Evolutionary conservation across 352 stramenopile genomes (phyloP), one percentile per base, ranked within the genome.

Genomic region (Pythium plurisporium): DNA sequence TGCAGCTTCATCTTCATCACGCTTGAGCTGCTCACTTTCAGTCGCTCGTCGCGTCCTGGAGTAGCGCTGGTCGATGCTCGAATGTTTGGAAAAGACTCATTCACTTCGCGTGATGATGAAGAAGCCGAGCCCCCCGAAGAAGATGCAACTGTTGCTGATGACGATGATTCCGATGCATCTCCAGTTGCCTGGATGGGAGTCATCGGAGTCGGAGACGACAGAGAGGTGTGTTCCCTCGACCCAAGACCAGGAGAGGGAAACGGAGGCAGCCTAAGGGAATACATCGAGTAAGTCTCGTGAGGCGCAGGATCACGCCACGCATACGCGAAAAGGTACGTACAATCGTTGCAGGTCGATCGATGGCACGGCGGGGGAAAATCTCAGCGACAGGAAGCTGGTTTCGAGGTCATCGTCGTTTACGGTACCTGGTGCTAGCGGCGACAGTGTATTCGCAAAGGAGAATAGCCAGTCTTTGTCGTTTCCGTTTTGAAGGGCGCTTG

Each of bases 1-100:
- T 88, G 75, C n/a, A 94, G 75, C 50, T 82, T 87, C 69, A 89
- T 79, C 43, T 81, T 86, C 72, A 87, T 92, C 34, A 89, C 72
- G 42, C 73, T 86, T 27, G 81, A 73, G 34, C 55, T 70, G 6
- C 68, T 67, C 19, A 91, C 51, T 50, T 87, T 88, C 2, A 74
- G 73, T 0, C 82, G 84, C 41, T 94, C 79, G 14, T 73, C 49
- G 48, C 80, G 71, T 3, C 84, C 84, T 17, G 84, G 84, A 9
- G 77, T 91, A 3, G 76, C 69, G 31, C 72, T 91, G 4, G 77
- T 94, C 1, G 74, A 92, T 1, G 84, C 82, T 30, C 83, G 79
- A 25, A 94, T 91, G 33, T 91, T 91, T 0, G 84, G 84, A 23
- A 94, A 92, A 3, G 78, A 82, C 4, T 84, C 71, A 8, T 19